phyloP scores from a whole-genome alignment of 495 filamentous ascomycete species.

The Aspergillus campestris region DNA sequence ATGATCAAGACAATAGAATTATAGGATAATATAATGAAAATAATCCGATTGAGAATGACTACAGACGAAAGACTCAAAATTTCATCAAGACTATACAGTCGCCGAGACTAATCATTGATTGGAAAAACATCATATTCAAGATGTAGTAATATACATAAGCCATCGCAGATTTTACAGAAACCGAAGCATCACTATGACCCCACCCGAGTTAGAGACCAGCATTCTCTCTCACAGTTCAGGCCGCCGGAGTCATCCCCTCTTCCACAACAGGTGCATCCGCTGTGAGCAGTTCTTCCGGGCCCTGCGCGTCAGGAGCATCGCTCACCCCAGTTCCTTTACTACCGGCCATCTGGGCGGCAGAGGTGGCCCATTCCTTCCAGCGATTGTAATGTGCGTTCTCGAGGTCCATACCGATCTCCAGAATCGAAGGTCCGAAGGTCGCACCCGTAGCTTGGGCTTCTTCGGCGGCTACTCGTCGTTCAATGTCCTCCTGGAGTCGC shows the following conservation, averaged over 20 bases:
- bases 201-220: background rate
- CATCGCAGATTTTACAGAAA: constrained; percentile 10
- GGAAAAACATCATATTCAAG: constrained; percentile 1
- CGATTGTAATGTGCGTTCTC: constrained; percentile 68
- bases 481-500: constrained; percentile 73
- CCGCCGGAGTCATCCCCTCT: background rate
- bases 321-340: constrained; percentile 23
- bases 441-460: constrained; percentile 81
- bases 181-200: background rate
- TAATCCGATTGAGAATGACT: too few relatives aligned
- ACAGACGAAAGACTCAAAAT: too few relatives aligned
- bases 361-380: constrained; percentile 75
- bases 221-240: background rate
- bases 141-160: constrained; percentile 29
- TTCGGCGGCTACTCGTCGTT: constrained; percentile 76
- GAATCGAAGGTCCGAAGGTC: constrained; percentile 65
- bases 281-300: constrained; percentile 8
- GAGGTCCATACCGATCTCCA: constrained; percentile 72
- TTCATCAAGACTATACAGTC: too few relatives aligned
- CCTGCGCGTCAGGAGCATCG: constrained; percentile 24
- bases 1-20: too few relatives aligned
- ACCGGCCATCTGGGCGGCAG: constrained; percentile 33
- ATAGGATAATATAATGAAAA: too few relatives aligned
- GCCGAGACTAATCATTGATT: too few relatives aligned
- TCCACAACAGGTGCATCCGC: constrained; percentile 2